phyloP scores from a whole-genome alignment of 371 early-diverging fungal species.

The Basidiobolus meristosporus region DNA sequence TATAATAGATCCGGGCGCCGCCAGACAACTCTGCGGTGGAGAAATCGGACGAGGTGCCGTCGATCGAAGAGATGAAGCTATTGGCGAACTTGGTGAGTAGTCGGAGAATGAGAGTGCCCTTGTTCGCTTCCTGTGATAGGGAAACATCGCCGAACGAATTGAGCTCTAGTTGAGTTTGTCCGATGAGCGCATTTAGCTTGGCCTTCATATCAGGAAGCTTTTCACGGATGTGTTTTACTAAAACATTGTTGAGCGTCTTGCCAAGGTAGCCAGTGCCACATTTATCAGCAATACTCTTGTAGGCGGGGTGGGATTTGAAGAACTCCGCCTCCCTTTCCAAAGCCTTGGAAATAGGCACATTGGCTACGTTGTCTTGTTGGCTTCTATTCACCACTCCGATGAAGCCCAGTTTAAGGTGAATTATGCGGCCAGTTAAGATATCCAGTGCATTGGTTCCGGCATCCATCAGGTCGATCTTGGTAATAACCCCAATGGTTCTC shows the following conservation, averaged over 20 bases:
- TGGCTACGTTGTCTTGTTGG: conserved; percentile 69
- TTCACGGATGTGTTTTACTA: conserved; percentile 64
- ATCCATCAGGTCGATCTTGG: conserved; percentile 93
- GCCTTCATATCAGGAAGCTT: conserved; percentile 65
- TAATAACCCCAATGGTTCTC: conserved; percentile 82
- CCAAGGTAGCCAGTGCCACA: conserved; percentile 74
- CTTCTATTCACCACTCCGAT: conserved; percentile 81
- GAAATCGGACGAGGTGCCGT: conserved; percentile 64
- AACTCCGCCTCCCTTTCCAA: conserved; percentile 57
- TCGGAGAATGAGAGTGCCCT: conserved; percentile 49
- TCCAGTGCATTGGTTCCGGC: conserved; percentile 80
- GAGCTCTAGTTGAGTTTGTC: conserved; percentile 64
- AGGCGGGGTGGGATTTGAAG: conserved; percentile 63
- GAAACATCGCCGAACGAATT: conserved; percentile 45
- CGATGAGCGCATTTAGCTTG: conserved; percentile 52
- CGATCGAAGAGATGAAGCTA: conserved; percentile 61
- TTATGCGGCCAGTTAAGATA: conserved; percentile 61
- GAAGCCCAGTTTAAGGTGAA: conserved; percentile 75
- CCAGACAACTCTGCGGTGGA: conserved; percentile 83
- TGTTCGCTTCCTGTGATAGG: conserved; percentile 26
- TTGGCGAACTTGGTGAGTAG: conserved; percentile 62
- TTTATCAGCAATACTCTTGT: conserved; percentile 53
- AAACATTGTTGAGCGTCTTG: conserved; percentile 57
- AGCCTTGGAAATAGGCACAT: conserved; percentile 59
- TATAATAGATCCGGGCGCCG: conserved; percentile 79